Base-by-base conservation (phyloP, 768 basidiomycete genomes). In the Suillus hirtellus region DNA sequence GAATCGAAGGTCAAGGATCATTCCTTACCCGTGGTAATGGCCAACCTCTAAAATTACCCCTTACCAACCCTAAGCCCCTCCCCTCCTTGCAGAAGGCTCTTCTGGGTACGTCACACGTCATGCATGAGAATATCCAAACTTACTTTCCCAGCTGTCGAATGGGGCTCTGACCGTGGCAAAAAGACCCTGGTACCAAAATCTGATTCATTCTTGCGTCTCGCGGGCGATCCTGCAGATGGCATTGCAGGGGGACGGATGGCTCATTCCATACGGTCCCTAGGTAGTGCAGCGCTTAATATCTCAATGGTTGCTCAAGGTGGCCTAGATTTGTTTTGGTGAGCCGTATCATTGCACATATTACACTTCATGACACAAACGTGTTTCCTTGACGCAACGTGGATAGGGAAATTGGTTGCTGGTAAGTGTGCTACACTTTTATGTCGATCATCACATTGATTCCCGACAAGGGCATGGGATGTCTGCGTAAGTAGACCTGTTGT, bases 231-330 rank as follows among this genome's bases (percentile, higher is more conserved):
- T 0, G 79, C 76, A 0, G 80, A 82, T 31, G 75, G 76, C 50
- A 81, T 95, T 46, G 74, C 77, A 21, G 88, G 87, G 3, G 96
- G 93, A 7, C 84, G 82, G 67, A 96, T 96, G 93, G 86, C 83
- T 1, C 94, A 96, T 75, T 88, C 90, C 10, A 77, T 96, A 31
- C 82, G 96, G 54, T 89, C 90, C 14, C 73, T 95, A 68, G 94
- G 95, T 6, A 92, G 90, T 68, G 92, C 90, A 0, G 93, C 93
- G 7, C 76, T 94, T 61, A 94, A 95, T 74, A 92, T 85, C 69
- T 84, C 86, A 3, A 80, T 92, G 75, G 93, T 96, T 9, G 96
- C 96, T 4, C 89, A 93, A 72, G 96, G 96, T 34, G 88, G 88
- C 15, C 73, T 95, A 59, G 95, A 97, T 70, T 72, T 95, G 64